Conservation (phyloP, 164 flowering plant genomes). For the Nymphaea colorata region DNA sequence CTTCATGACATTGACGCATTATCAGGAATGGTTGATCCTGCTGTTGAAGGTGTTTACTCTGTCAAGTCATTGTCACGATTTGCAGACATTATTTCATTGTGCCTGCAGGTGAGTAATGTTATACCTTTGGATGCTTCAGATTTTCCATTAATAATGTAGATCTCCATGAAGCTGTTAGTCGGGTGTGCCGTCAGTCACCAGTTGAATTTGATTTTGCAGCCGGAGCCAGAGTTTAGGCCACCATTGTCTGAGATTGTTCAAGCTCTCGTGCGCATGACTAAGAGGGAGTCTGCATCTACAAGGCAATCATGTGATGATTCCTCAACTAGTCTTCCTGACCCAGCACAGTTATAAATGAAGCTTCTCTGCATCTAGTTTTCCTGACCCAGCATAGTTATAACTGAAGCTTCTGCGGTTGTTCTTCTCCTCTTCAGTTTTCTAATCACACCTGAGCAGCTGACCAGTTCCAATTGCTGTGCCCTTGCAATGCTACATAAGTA, state of each 20-base stretch:
- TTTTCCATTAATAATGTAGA: background rate
- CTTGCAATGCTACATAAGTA: background rate
- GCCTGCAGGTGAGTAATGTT: constrained; percentile 59
- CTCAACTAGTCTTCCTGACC: background rate
- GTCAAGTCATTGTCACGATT: constrained; percentile 78
- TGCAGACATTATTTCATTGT: constrained; percentile 80
- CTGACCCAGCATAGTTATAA: background rate
- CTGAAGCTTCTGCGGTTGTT: background rate
- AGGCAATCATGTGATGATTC: constrained; percentile 19
- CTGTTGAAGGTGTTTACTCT: constrained; percentile 58
- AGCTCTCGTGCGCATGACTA: constrained; percentile 51
- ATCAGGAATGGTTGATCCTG: constrained; percentile 90
- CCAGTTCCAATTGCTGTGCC: background rate
- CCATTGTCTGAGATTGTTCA: constrained; percentile 91
- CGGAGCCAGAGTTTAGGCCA: constrained; percentile 87
- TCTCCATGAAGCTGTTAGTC: background rate
- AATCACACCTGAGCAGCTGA: background rate
- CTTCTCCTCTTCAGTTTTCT: background rate
- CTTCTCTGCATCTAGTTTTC: background rate
- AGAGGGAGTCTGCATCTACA: constrained; percentile 36
- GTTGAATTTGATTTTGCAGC: constrained; percentile 26
- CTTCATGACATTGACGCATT: constrained; percentile 93
- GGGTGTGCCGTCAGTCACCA: background rate
- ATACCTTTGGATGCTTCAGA: background rate
- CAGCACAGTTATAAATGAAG: background rate